Base-by-base conservation (phyloP, 805 yeast genomes). In the Candida manassasensis region DNA sequence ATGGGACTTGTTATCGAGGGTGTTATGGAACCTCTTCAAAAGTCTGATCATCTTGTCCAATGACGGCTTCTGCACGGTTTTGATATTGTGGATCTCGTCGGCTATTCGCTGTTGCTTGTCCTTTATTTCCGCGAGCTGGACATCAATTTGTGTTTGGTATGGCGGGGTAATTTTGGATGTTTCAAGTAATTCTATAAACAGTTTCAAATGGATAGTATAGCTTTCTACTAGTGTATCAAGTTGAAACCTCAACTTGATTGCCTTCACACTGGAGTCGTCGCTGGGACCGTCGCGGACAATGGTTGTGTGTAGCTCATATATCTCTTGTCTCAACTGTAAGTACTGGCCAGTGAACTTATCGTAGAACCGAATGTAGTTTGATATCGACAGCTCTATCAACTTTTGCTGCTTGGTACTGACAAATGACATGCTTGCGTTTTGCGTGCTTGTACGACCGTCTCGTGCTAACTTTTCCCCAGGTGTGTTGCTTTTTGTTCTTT, bases 301-400 rank as follows among this genome's bases (percentile, higher is more conserved):
- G n/a, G 35, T 30, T 11, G 30, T 29, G 28, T 37, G 34, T 14
- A 55, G 35, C 33, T 41, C 47, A 17, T 52, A 44, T 2, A 61
- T 52, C 11, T 60, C 61, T 37, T 57, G 63, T 33, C 73, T 45
- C 8, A 61, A 36, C 26, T 51, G 49, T 25, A 63, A 47, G 35
- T 67, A 67, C 37, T 54, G 61, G 6, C 45, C 29, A 2, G 63
- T 51, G 8, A 51, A 36, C 34, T 57, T 59, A 36, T 67, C 71
- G 40, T 59, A 53, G 31, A 52, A 55, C 32, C 49, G 46, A 24
- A 64, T 52, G 39, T 50, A 53, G 33, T 52, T 55, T 6, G 47
- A 16, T 7, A 61, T 51, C 3, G 63, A 44, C 27, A 50, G 55
- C 19, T 62, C 67, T 3, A 63, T 55, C 32, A 62, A 42, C 19